These are phyloP conservation scores for Penicillium digitatum DNA, from an alignment of 2,329 filamentous ascomycete species.

Conservation along the genomic window DNA sequence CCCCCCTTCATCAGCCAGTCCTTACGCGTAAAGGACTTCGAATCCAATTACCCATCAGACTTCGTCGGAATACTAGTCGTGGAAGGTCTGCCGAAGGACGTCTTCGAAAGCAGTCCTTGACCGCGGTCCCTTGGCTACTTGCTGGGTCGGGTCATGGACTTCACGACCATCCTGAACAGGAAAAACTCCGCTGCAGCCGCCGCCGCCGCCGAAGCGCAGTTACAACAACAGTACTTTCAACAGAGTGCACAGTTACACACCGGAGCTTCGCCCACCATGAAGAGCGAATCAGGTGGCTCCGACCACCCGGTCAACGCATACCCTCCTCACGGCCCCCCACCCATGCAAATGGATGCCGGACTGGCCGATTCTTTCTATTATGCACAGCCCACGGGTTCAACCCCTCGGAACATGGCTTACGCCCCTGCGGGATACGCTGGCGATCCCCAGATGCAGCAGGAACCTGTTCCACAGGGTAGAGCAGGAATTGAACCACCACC, in stretches of 20 bases:
- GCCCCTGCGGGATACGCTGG: conserved; percentile 48
- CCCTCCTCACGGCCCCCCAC: conserved; percentile 52
- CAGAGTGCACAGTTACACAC: conserved; percentile 39
- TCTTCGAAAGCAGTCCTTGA: conserved; percentile 29
- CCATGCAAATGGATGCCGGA: conserved; percentile 46
- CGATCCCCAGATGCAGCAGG: conserved; percentile 46
- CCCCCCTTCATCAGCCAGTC: background rate
- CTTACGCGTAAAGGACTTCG: background rate
- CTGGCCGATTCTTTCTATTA: conserved; percentile 26
- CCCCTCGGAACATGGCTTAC: conserved; percentile 54
- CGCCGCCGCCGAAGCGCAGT: conserved; percentile 41
- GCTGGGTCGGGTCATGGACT: conserved; percentile 48
- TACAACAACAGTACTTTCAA: conserved; percentile 45
- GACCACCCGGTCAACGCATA: conserved; percentile 57
- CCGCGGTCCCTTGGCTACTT: conserved; percentile 29
- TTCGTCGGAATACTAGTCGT: background rate
- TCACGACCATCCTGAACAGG: conserved; percentile 51
- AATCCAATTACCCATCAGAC: conserved; percentile 5
- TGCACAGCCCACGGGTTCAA: conserved; percentile 40
- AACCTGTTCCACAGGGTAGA: conserved; percentile 42
- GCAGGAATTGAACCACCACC: conserved; percentile 48
- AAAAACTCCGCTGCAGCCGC: conserved; percentile 46
- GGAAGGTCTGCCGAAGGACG: conserved; percentile 16
- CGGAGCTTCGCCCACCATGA: conserved; percentile 51
- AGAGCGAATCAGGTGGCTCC: conserved; percentile 56